Evolutionary conservation across 1,139 yeast genomes (phyloP), one percentile per base, ranked within the genome.

Genomic region (Geotrichum candidum): DNA sequence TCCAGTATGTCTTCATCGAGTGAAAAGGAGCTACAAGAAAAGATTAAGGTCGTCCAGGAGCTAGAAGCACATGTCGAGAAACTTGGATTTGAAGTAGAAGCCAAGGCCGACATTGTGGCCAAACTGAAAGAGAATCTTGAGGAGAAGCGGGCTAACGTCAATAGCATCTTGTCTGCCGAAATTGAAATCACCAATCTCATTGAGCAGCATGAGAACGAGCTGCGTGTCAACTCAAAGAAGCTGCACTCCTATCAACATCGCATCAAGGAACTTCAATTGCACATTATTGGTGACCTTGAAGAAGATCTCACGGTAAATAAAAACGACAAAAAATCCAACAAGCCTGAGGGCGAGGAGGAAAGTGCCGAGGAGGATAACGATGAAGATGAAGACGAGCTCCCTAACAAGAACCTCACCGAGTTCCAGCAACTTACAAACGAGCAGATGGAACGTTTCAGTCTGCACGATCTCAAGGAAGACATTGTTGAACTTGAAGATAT

Each of bases 121-220:
- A 73, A 68, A 2, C 67, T 82, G 38, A 81, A 82, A 63, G 75
- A 74, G 5, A 79, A 78, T 51, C 72, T 86, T 52, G 86, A 83
- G 54, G 83, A 78, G 45, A 78, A 82, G 68, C 80, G 80, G 60
- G 78, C 77, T n/a, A 77, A 80, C 58, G 81, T 87, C 61, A 85
- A 86, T 65, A 82, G 83, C 53, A 80, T 85, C 67, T 82, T 84
- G 68, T 85, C 90, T n/a, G 78, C 79, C 29, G 94, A 88, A 70
- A 81, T 89, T 58, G 95, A 88, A 68, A 73, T 88, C 31, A 81
- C 80, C 53, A 86, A 86, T 67, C 82, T 83, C 64, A 74, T 88
- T 60, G 96, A 88, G 64, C 85, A 85, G 67, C 78, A 82, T 63
- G 79, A 76, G 57, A 71, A 77, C 15, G 68, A 77, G 4, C 72